These are phyloP conservation scores for Yamadazyma insecticola DNA, from an alignment of 805 yeast species.

Conservation along the genomic window DNA sequence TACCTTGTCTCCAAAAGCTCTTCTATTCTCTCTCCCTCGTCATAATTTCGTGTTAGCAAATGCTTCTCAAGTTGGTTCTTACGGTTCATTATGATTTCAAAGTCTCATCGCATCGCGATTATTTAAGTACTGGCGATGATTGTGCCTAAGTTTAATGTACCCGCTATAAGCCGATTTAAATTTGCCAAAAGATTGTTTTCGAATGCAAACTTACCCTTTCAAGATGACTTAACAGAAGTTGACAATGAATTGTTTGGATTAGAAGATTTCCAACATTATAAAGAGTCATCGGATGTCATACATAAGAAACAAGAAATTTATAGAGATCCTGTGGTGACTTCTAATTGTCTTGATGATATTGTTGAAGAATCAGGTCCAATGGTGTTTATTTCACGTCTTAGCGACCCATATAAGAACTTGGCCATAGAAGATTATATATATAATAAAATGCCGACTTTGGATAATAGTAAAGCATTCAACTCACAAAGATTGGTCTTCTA, in stretches of 20 bases:
- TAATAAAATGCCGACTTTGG: constrained; percentile 53
- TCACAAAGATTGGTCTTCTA: constrained; percentile 65
- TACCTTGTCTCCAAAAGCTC: constrained; percentile 43
- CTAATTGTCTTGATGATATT: no score
- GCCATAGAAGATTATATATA: constrained; percentile 82
- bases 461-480: constrained; percentile 13
- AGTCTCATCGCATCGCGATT: no score
- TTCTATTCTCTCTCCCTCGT: constrained; percentile 30
- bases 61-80: constrained; percentile 42
- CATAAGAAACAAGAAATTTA: constrained; percentile 15
- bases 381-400: constrained; percentile 52
- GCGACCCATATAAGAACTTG: constrained; percentile 69
- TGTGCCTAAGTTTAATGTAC: neutral
- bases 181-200: neutral
- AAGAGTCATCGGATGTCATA: constrained; percentile 24
- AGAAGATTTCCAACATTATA: constrained; percentile 35
- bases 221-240: constrained; percentile 31
- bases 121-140: neutral
- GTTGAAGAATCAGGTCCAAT: constrained; percentile 34
- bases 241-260: constrained; percentile 33
- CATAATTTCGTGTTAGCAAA: constrained; percentile 42
- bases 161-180: neutral
- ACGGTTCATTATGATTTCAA: constrained; percentile 32
- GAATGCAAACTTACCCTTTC: constrained; percentile 26
- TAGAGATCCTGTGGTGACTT: no score